Evolutionary conservation across 805 yeast genomes (phyloP).

Genomic region (Naumovozyma baii): DNA sequence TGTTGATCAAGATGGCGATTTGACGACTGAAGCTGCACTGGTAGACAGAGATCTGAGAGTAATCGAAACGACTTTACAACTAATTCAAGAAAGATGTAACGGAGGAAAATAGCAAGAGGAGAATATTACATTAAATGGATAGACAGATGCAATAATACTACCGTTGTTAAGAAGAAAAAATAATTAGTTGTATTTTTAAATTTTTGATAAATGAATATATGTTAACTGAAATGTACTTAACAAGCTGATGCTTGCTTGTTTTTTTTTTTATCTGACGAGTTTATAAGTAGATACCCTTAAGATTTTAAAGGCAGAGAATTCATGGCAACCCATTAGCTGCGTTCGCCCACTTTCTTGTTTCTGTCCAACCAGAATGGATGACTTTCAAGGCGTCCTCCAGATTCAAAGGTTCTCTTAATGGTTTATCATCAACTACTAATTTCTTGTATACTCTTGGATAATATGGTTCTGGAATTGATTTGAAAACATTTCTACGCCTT

Average conservation of each 20-base stretch:
- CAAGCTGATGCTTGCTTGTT: too few relatives aligned
- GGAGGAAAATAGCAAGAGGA: too few relatives aligned
- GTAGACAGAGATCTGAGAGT: conserved; percentile 66
- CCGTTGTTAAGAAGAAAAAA: too few relatives aligned
- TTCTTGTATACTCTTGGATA: conserved; percentile 56
- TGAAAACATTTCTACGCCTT: conserved; percentile 15
- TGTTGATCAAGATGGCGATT: conserved; percentile 26
- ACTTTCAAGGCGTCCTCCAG: conserved; percentile 62
- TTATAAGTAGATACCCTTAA: not conserved
- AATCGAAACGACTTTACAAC: conserved; percentile 45
- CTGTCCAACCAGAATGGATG: conserved; percentile 78
- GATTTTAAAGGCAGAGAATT: not conserved
- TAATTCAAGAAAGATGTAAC: conserved; percentile 25
- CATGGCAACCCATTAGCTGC: conserved; percentile 32
- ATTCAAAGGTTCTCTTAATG: conserved; percentile 61
- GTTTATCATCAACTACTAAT: conserved; percentile 60
- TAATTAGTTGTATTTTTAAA: too few relatives aligned
- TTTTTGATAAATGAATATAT: conserved; percentile 1
- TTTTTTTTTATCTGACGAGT: too few relatives aligned
- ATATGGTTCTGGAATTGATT: conserved; percentile 37
- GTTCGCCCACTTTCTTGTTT: conserved; percentile 63
- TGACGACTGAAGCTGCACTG: conserved; percentile 54
- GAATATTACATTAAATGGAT: too few relatives aligned
- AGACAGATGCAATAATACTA: too few relatives aligned
- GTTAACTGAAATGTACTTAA: not conserved